Evolutionary conservation across 139 green algal genomes (phyloP).

Genomic region (Chlorella sp.): DNA sequence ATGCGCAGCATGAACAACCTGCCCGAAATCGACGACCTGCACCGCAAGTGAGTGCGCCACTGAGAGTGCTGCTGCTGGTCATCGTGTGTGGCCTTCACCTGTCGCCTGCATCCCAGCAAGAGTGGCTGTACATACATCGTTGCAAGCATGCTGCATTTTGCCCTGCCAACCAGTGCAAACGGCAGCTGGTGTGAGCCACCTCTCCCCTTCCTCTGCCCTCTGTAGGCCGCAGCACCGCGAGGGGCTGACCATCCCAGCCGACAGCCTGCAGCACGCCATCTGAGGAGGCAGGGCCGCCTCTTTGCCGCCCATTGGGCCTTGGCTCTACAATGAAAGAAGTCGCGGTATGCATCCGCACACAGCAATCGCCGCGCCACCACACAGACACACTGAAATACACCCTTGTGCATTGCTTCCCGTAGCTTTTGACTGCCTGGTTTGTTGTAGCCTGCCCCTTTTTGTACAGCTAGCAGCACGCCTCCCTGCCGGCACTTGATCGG

Average conservation of each 20-base stretch:
- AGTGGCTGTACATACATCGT: no score
- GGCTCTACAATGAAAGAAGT: no score
- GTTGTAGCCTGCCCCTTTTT: neutral
- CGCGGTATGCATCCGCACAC: neutral
- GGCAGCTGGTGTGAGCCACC: no score
- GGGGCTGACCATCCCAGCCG: slow-evolving; percentile 11
- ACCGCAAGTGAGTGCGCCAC: neutral
- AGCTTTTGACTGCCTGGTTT: neutral
- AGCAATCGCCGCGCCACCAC: neutral
- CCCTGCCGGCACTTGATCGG: neutral
- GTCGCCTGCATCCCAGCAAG: no score
- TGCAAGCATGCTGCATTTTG: no score
- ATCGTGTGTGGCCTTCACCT: no score
- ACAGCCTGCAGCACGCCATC: slow-evolving; percentile 10
- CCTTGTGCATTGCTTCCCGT: neutral
- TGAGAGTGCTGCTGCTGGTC: no score
- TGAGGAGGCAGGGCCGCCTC: neutral
- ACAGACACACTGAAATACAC: neutral
- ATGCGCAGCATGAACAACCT: slow-evolving; percentile 4
- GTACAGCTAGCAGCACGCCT: neutral
- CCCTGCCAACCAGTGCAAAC: no score
- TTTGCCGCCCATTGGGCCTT: no score
- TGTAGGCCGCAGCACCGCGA: neutral
- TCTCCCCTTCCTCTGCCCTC: neutral
- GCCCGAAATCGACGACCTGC: neutral